Base-by-base conservation (phyloP, 768 basidiomycete genomes). In the Paxillus ammoniavirescens region DNA sequence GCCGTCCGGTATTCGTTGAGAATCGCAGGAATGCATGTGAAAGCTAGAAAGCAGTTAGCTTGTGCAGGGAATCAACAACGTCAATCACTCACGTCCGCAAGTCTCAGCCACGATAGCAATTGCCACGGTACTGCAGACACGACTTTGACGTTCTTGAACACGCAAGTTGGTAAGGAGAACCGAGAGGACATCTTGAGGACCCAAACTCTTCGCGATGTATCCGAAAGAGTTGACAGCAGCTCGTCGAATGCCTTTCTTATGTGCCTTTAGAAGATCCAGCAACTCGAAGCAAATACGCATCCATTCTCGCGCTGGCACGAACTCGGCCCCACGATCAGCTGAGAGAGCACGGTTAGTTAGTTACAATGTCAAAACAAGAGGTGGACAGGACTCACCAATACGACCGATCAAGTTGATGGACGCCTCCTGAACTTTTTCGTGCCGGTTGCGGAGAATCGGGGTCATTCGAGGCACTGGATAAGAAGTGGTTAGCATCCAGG, bases 251-350 rank as follows among this genome's bases (percentile, higher is more conserved):
- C 91, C 96, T 73, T 98, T 98, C 77, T 99, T 99, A 77, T 99
- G 97, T 8, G 97, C 97, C 70, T 98, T 98, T 64, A 98, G 81
- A 23, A 99, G 79, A 66, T 98, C 97, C 47, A 99, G 82, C 33
- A 99, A 75, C 67, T 99, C 97, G 72, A 99, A 98, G 69, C 97
- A 98, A 66, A 99, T 98, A 66, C 97, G 89, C 97, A 99, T 99
- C 97, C 96, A 98, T 73, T 99, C 97, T 64, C 97, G 85, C 9
- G 97, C 96, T 14, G 97, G 95, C 0, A 99, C 96, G 56, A 93
- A 98, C 72, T 98, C 97, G 18, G 97, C 96, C 51, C 97, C 97
- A 72, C 97, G 93, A 84, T 99, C 97, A 53, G 97, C 96, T 80
- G 50, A 36, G 21, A 26, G 30, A 17, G 46, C 36, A 50, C 26